Base-by-base conservation (phyloP, 768 basidiomycete genomes). In the Boletus sp. region DNA sequence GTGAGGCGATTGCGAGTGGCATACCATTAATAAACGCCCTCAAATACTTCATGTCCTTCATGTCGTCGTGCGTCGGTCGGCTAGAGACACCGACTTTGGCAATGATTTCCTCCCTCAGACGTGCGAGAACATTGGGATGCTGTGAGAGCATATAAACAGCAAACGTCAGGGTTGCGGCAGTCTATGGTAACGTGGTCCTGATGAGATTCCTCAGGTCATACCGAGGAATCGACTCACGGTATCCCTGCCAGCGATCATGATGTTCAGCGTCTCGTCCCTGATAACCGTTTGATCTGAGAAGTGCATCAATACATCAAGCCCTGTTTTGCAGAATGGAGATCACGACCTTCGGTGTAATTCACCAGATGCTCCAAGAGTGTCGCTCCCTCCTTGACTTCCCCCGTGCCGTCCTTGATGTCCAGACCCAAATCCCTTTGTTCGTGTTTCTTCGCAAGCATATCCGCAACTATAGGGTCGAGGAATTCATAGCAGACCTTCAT, bases 21-120 rank as follows among this genome's bases (percentile, higher is more conserved):
- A 13, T 21, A 83, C 84, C 84, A 57, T 87, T 85, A 46, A 87
- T 78, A 23, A 87, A 81, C 1, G 85, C 85, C 25, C 82, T 73
- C 14, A 86, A 66, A 57, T 79, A 86, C 64, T 81, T 84, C 81
- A 86, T 82, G 5, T 81, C 80, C 29, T 73, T 73, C 58, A 87
- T 77, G 56, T 83, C 79, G 41, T 82, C 79, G 49, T 77, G 78
- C 3, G 77, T 77, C 4, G 83, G 85, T 11, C 76, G 71, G 1
- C 74, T 72, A 1, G 70, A 72, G 1, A 70, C 64, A 0, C 85
- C 84, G 7, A 87, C 75, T 37, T 77, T 77, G 32, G 66, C 63
- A 6, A 83, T 64, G 44, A 88, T 77, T 68, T 88, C 85, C 49
- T 80, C 72, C 2, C 82, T 77, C 23, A 87, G 74, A 7, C 80